Conservation (phyloP, 805 yeast genomes). For the Debaryomyces tyrocola region DNA sequence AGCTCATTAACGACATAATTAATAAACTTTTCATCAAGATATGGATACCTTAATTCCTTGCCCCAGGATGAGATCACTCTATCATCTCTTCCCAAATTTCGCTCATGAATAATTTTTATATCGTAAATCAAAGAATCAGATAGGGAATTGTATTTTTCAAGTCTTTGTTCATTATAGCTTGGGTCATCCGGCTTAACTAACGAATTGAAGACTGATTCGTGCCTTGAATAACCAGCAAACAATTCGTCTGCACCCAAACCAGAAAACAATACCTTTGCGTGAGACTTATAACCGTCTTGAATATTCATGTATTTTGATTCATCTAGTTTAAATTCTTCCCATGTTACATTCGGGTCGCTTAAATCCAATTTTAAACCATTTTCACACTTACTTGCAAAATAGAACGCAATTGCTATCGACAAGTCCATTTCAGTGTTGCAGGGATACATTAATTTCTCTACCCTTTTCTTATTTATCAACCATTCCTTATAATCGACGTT, state of each 20-base stretch:
- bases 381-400: slow-evolving; percentile 74
- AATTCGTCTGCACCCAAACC: slow-evolving; percentile 98
- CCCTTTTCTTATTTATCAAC: slow-evolving; percentile 47
- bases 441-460: slow-evolving; percentile 74
- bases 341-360: slow-evolving; percentile 8
- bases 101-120: slow-evolving; percentile 66
- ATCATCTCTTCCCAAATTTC: slow-evolving; percentile 92
- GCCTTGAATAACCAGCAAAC: slow-evolving; percentile 93
- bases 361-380: slow-evolving; percentile 15
- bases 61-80: slow-evolving; percentile 85
- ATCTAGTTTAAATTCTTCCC: slow-evolving; percentile 16
- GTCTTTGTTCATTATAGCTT: slow-evolving; percentile 17
- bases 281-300: slow-evolving; percentile 42
- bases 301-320: slow-evolving; percentile 3
- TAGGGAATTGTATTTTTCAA: slow-evolving; percentile 38
- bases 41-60: slow-evolving; percentile 87
- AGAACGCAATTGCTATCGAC: slow-evolving; percentile 93
- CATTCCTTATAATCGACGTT: slow-evolving; percentile 74
- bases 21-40: slow-evolving; percentile 64
- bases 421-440: slow-evolving; percentile 91
- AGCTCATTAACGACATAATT: slow-evolving; percentile 44
- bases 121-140: slow-evolving; percentile 65
- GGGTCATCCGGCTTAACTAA: slow-evolving; percentile 12
- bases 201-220: slow-evolving; percentile 51
- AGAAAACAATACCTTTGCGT: slow-evolving; percentile 72